Evolutionary conservation across 805 yeast genomes (phyloP).

Genomic region (Metschnikowia matae): DNA sequence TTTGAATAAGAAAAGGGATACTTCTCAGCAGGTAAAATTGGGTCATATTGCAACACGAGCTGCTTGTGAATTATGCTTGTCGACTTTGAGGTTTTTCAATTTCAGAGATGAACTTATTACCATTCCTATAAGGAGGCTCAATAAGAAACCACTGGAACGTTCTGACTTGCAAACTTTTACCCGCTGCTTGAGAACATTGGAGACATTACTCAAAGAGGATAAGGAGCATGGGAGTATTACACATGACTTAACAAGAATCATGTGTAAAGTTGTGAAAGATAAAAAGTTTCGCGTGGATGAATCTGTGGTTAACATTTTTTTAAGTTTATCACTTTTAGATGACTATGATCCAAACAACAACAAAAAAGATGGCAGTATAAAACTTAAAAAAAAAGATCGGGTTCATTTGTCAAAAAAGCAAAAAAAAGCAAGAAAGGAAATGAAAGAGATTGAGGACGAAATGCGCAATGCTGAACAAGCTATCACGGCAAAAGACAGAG

Average conservation of each 20-base stretch:
- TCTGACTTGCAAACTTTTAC: constrained; percentile 48
- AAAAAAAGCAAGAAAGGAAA: constrained; percentile 80
- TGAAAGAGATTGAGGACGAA: constrained; percentile 84
- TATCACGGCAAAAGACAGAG: constrained; percentile 83
- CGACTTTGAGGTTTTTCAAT: constrained; percentile 73
- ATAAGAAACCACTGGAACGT: constrained; percentile 51
- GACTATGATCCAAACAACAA: constrained; percentile 69
- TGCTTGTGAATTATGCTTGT: constrained; percentile 66
- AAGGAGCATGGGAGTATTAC: constrained; percentile 75
- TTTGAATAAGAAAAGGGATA: constrained; percentile 28
- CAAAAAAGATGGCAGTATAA: constrained; percentile 37
- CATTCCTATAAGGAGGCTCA: constrained; percentile 63
- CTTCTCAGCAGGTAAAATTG: constrained; percentile 33
- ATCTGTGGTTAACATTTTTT: constrained; percentile 66
- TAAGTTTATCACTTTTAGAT: constrained; percentile 60
- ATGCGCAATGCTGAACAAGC: constrained; percentile 82
- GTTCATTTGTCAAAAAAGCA: constrained; percentile 90
- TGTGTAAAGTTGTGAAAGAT: constrained; percentile 66
- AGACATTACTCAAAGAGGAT: constrained; percentile 71
- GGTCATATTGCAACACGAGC: constrained; percentile 68
- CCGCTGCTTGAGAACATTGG: constrained; percentile 61
- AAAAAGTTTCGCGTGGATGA: constrained; percentile 82
- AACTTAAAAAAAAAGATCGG: constrained; percentile 78
- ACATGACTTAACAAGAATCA: constrained; percentile 62
- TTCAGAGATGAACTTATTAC: constrained; percentile 70